These are phyloP conservation scores for Acorus calamus DNA, from an alignment of 106 monocot species.

Conservation along the genomic window DNA sequence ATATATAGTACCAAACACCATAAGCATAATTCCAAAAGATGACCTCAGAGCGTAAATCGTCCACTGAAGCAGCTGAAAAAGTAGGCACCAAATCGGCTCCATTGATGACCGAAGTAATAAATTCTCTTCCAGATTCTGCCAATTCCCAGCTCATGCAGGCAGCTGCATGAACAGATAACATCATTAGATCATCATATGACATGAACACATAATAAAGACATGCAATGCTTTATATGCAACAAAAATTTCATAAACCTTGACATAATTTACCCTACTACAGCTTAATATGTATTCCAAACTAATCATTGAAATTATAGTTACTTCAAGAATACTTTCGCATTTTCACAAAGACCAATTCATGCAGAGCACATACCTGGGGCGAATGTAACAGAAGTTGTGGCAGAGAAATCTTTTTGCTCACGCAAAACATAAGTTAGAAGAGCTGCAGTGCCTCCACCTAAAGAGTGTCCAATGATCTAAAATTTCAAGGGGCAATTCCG, in stretches of 20 bases:
- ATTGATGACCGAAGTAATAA: conserved; percentile 92
- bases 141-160: conserved; percentile 98
- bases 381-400: conserved; percentile 70
- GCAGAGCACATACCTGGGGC: conserved; percentile 64
- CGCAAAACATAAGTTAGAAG: conserved; percentile 79
- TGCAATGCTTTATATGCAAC: no score
- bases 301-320: no score
- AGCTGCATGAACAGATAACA: conserved; percentile 36
- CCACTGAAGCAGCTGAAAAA: conserved; percentile 93
- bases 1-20: no score
- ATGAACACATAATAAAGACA: no score
- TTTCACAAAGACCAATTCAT: neutral
- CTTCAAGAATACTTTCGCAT: no score
- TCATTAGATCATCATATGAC: neutral
- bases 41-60: conserved; percentile 94
- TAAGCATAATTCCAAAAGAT: neutral
- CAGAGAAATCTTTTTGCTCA: conserved; percentile 71
- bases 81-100: conserved; percentile 94
- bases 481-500: neutral
- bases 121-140: conserved; percentile 81
- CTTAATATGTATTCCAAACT: no score
- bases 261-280: no score
- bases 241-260: no score
- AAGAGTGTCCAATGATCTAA: conserved; percentile 90
- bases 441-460: conserved; percentile 94